phyloP scores from a whole-genome alignment of 2,329 filamentous ascomycete genomes.

The Claviceps sp. region DNA sequence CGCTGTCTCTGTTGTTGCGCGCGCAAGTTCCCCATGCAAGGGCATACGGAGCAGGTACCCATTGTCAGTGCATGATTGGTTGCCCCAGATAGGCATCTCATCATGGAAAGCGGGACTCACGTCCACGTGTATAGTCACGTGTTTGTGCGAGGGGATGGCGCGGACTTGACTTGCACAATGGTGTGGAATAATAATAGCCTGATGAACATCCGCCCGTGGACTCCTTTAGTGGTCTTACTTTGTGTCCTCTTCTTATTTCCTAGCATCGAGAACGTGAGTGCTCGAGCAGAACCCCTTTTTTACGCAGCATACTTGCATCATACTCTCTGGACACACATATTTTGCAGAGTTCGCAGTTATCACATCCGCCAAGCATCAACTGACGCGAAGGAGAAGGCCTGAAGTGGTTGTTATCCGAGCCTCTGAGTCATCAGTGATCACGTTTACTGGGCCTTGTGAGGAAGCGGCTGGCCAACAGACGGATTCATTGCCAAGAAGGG shows the following conservation, averaged over 20 bases:
- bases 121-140: background rate
- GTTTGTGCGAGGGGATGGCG: background rate
- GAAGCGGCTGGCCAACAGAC: background rate
- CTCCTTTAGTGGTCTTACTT: too few species aligned
- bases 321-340: too few species aligned
- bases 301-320: too few species aligned
- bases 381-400: background rate
- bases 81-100: background rate
- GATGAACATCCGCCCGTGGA: too few species aligned
- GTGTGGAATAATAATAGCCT: background rate
- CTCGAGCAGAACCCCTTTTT: too few species aligned
- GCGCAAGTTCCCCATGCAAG: background rate
- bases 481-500: background rate
- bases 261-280: too few species aligned
- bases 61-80: constrained; percentile 1
- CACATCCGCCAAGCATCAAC: background rate
- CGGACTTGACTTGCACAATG: background rate
- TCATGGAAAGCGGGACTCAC: background rate
- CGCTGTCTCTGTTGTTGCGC: background rate
- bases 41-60: background rate
- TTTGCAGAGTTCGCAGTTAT: background rate
- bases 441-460: background rate
- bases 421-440: background rate
- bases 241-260: too few species aligned
- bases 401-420: background rate